Evolutionary conservation across 768 basidiomycete genomes (phyloP).

Genomic region (Amanita polypyramis): DNA sequence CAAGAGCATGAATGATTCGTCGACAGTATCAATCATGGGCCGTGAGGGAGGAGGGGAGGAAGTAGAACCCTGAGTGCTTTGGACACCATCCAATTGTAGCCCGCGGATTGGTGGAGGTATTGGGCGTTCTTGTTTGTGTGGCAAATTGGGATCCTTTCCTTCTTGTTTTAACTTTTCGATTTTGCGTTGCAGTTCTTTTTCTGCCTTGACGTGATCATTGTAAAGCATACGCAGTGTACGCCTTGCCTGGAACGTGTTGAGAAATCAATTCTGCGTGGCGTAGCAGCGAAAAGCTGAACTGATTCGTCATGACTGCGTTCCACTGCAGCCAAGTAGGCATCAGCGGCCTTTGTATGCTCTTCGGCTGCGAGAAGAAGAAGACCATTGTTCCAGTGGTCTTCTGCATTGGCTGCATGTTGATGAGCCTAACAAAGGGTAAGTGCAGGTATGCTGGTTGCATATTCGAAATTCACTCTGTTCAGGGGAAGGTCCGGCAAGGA

Average conservation of each 20-base stretch:
- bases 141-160: conserved; percentile 65
- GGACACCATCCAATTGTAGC: conserved; percentile 20
- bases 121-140: conserved; percentile 42
- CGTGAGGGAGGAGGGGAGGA: conserved; percentile 37
- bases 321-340: conserved; percentile 62
- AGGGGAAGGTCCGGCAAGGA: conserved; percentile 6
- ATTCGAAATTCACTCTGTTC: conserved; percentile 3
- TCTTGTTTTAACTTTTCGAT: conserved; percentile 66
- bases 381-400: conserved; percentile 57
- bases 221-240: conserved; percentile 67
- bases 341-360: conserved; percentile 68
- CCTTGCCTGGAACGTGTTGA: conserved; percentile 44
- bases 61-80: conserved; percentile 20
- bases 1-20: conserved; percentile 84
- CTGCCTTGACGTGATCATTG: conserved; percentile 63
- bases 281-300: conserved; percentile 29
- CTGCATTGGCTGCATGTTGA: conserved; percentile 73
- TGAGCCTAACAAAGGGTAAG: conserved; percentile 44
- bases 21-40: conserved; percentile 50
- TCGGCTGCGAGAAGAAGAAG: conserved; percentile 63
- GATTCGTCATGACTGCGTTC: conserved; percentile 67
- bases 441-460: conserved; percentile 2
- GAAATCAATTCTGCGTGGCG: conserved; percentile 2
- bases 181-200: conserved; percentile 59
- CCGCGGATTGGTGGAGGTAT: conserved; percentile 13